These are phyloP conservation scores for Yamadazyma akitaensis DNA, from an alignment of 805 yeast species.

Conservation along the genomic window DNA sequence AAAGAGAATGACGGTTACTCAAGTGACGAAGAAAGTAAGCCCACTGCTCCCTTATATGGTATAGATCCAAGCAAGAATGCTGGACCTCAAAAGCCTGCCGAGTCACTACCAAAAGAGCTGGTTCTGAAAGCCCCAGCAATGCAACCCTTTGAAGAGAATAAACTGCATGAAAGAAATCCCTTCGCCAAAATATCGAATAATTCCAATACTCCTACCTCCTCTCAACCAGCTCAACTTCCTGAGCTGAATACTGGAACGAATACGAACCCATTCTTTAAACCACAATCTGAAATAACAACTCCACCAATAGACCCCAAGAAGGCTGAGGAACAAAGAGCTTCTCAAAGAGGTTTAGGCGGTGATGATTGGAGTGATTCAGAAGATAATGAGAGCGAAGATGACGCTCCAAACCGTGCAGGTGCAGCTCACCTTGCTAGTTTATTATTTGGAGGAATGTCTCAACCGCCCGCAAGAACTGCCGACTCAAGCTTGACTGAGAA, in stretches of 20 bases:
- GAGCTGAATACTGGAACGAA: constrained; percentile 6
- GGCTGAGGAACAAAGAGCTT: constrained; percentile 67
- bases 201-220: constrained; percentile 6
- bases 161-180: constrained; percentile 44
- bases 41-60: constrained; percentile 19
- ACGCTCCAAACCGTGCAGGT: constrained; percentile 46
- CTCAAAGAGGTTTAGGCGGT: constrained; percentile 56
- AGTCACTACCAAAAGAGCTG: neutral
- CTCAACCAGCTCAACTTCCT: neutral
- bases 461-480: constrained; percentile 27
- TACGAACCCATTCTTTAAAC: constrained; percentile 59
- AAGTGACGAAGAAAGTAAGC: constrained; percentile 12
- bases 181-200: constrained; percentile 39
- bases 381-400: constrained; percentile 44
- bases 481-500: constrained; percentile 14
- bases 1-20: constrained; percentile 25
- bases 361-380: constrained; percentile 48
- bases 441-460: constrained; percentile 50
- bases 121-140: neutral
- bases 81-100: neutral
- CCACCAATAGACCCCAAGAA: constrained; percentile 48
- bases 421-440: constrained; percentile 56
- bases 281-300: constrained; percentile 20
- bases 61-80: constrained; percentile 10
- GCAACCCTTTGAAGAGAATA: constrained; percentile 6